Percentiles rank a stretch among this genome's conserved stretches.
phyloP scores from a whole-genome alignment of 306 rosid species.

The Medicago ruthenica region DNA sequence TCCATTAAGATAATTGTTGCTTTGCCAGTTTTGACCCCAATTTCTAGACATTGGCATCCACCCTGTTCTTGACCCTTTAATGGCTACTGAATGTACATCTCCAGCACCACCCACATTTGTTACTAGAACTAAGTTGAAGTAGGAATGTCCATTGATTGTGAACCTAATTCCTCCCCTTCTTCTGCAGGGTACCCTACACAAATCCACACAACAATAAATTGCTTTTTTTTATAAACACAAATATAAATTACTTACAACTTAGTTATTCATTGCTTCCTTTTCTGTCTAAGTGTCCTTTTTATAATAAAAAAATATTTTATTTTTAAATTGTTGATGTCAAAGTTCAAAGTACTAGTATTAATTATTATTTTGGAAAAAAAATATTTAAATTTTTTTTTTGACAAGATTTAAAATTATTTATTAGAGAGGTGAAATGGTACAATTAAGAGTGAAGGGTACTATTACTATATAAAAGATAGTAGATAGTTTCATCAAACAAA shows the following conservation, averaged over 20 bases:
- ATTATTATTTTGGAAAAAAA: neutral
- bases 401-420: neutral
- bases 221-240: neutral
- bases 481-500: neutral
- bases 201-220: neutral
- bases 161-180: slow-evolving; percentile 95
- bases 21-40: slow-evolving; percentile 99
- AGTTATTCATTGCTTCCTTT: neutral
- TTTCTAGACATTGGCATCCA: slow-evolving; percentile 95
- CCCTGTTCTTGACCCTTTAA: slow-evolving; percentile 82
- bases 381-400: too few species aligned
- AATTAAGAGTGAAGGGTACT: neutral
- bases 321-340: neutral
- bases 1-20: slow-evolving; percentile 87
- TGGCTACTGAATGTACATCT: slow-evolving; percentile 75
- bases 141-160: slow-evolving; percentile 94
- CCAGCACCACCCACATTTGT: slow-evolving; percentile 99
- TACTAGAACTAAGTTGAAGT: slow-evolving; percentile 88
- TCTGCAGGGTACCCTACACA: slow-evolving; percentile 78
- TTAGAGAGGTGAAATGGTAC: neutral
- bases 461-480: too few species aligned
- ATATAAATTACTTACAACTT: neutral
- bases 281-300: neutral
- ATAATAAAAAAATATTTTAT: neutral
- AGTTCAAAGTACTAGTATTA: neutral